Percentiles rank a stretch among this genome's conserved stretches.
phyloP scores from a whole-genome alignment of 371 early-diverging fungal species.

The Fennellomyces sp. region DNA sequence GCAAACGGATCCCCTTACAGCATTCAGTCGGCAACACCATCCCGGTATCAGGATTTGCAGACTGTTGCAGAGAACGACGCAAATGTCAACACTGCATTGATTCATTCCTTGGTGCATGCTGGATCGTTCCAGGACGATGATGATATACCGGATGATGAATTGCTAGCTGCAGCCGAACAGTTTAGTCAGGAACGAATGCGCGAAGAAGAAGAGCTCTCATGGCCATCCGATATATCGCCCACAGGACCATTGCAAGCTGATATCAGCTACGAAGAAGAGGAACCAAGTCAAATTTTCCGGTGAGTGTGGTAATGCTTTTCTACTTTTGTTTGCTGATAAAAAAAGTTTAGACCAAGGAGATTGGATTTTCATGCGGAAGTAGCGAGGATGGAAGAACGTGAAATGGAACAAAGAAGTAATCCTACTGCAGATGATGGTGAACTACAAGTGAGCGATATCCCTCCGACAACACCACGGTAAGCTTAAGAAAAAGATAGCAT shows the following conservation, averaged over 20 bases:
- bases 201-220: background rate
- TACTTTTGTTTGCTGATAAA: background rate
- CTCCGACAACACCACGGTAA: slow-evolving; percentile 17
- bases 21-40: slow-evolving; percentile 20
- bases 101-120: slow-evolving; percentile 10
- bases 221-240: background rate
- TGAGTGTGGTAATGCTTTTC: background rate
- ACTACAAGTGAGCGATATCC: slow-evolving; percentile 26
- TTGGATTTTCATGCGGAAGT: slow-evolving; percentile 27
- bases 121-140: slow-evolving; percentile 18
- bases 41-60: slow-evolving; percentile 13
- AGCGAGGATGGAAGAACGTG: slow-evolving; percentile 5
- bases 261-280: slow-evolving; percentile 1
- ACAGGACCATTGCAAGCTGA: background rate
- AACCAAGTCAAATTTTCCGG: no score
- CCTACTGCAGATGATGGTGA: background rate
- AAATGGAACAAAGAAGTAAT: background rate
- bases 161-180: background rate
- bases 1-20: slow-evolving; percentile 6
- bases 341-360: slow-evolving; percentile 27
- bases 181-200: background rate
- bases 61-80: background rate
- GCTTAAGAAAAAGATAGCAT: background rate
- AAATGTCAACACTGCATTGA: slow-evolving; percentile 17
- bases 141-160: slow-evolving; percentile 6